Percentiles rank a stretch among this genome's conserved stretches.
Conservation (phyloP, 2,329 filamentous ascomycete species). For the Calonectria henricotiae region DNA sequence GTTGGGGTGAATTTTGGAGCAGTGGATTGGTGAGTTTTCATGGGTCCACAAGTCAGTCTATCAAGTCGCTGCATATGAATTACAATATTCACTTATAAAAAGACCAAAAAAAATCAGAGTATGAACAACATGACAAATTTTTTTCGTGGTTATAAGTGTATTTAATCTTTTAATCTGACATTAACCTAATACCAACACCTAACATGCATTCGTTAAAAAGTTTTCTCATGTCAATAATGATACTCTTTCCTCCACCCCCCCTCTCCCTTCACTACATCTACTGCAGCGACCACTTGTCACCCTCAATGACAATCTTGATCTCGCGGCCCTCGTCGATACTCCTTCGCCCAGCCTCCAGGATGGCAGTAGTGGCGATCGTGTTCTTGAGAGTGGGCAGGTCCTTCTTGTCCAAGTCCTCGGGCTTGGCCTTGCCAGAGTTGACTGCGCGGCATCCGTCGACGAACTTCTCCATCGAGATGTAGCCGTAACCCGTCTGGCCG, state of each 20-base stretch:
- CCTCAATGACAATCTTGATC: slow-evolving; percentile 80
- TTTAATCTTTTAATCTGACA: slow-evolving; percentile 20
- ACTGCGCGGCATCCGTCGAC: slow-evolving; percentile 87
- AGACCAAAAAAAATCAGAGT: background rate
- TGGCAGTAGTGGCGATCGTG: slow-evolving; percentile 92
- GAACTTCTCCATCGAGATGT: slow-evolving; percentile 96
- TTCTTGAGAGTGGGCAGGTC: slow-evolving; percentile 89
- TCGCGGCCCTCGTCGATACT: slow-evolving; percentile 88
- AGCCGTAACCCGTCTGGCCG: slow-evolving; percentile 93
- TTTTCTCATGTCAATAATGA: slow-evolving; percentile 11
- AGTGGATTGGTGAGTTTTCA: slow-evolving; percentile 36
- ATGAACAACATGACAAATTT: background rate
- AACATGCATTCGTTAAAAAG: slow-evolving; percentile 28
- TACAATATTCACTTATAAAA: slow-evolving; percentile 1
- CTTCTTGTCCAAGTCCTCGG: slow-evolving; percentile 85
- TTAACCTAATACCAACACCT: slow-evolving; percentile 28
- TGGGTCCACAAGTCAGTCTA: slow-evolving; percentile 8
- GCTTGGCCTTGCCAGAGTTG: slow-evolving; percentile 80
- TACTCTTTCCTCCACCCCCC: background rate
- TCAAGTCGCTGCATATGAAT: slow-evolving; percentile 1
- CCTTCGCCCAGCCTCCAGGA: slow-evolving; percentile 87
- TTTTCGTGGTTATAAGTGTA: background rate
- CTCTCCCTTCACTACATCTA: slow-evolving; percentile 50
- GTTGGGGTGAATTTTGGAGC: slow-evolving; percentile 43
- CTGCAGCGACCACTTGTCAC: slow-evolving; percentile 78